Conservation (phyloP, 2,329 filamentous ascomycete species). For the Ophidiomyces ophidiicola region DNA sequence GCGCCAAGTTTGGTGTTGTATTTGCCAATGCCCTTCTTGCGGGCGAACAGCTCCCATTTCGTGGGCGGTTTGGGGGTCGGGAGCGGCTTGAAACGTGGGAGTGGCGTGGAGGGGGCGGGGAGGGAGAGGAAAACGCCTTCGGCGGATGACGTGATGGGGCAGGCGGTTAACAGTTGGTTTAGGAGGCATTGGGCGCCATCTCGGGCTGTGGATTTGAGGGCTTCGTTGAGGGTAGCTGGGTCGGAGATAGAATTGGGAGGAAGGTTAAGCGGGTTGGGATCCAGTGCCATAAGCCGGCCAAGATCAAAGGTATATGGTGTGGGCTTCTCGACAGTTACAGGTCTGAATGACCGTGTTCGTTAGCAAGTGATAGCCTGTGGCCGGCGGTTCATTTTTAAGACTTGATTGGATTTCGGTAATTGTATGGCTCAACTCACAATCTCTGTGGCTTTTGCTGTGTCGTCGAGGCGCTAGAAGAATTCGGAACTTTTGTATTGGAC, state of each 20-base stretch:
- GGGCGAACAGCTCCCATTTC: conserved; percentile 92
- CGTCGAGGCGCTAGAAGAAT: conserved; percentile 16
- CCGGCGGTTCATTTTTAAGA: conserved; percentile 11
- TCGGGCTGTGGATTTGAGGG: conserved; percentile 62
- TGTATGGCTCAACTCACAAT: conserved; percentile 34
- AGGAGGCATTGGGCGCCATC: conserved; percentile 85
- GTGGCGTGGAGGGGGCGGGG: conserved; percentile 53
- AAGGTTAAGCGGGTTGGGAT: conserved; percentile 67
- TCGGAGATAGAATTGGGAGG: conserved; percentile 29
- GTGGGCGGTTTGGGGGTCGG: conserved; percentile 71
- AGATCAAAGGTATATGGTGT: conserved; percentile 90
- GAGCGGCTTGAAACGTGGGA: conserved; percentile 87
- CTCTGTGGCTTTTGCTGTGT: conserved; percentile 27
- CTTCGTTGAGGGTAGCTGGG: conserved; percentile 44
- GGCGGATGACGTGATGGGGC: conserved; percentile 54
- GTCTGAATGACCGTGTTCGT: conserved; percentile 21
- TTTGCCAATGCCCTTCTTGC: conserved; percentile 85
- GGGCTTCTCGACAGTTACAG: conserved; percentile 61
- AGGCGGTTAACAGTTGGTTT: conserved; percentile 86
- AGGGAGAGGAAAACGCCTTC: conserved; percentile 67
- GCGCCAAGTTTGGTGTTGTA: conserved; percentile 52
- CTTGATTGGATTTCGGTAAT: conserved; percentile 3
- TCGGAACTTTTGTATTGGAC: conserved; percentile 20
- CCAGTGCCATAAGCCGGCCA: conserved; percentile 70
- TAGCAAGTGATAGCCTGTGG: conserved; percentile 3